A percentile compares a stretch with the other conserved stretches of the same genome.
Evolutionary conservation across 179 eudicot species (phyloP).

Genomic region (Patellifolia procumbens): DNA sequence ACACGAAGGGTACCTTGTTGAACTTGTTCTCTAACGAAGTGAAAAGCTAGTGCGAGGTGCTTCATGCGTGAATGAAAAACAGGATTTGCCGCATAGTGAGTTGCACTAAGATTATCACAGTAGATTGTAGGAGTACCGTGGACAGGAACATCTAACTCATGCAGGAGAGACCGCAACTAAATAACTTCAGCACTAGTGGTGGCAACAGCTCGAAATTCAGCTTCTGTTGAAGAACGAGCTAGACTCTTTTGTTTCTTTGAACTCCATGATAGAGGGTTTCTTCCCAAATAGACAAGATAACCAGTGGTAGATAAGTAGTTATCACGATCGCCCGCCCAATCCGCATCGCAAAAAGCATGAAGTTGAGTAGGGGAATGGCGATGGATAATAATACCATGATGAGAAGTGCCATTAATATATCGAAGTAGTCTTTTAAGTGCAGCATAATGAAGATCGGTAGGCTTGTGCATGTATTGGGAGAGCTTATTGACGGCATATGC

Average conservation of each 20-base stretch:
- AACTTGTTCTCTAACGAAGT: conserved; percentile 9
- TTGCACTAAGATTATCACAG: conserved; percentile 10
- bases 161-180: not conserved
- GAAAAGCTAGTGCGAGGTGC: not conserved
- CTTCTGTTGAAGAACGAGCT: conserved; percentile 11
- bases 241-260: not conserved
- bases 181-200: not conserved
- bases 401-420: not conserved
- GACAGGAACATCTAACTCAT: not conserved
- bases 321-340: not conserved
- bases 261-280: not conserved
- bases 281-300: not conserved
- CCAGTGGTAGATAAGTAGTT: not conserved
- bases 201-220: conserved; percentile 5
- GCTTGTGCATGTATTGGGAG: not conserved
- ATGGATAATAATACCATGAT: not conserved
- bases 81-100: not conserved
- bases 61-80: conserved; percentile 10
- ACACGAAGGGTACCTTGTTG: not conserved
- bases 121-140: not conserved
- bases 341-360: not conserved
- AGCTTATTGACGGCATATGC: not conserved
- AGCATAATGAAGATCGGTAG: not conserved
- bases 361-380: not conserved
- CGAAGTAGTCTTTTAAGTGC: not conserved